Evolutionary conservation across 1,284 basidiomycete species (phyloP).

Genomic region (Leccinum fallax): DNA sequence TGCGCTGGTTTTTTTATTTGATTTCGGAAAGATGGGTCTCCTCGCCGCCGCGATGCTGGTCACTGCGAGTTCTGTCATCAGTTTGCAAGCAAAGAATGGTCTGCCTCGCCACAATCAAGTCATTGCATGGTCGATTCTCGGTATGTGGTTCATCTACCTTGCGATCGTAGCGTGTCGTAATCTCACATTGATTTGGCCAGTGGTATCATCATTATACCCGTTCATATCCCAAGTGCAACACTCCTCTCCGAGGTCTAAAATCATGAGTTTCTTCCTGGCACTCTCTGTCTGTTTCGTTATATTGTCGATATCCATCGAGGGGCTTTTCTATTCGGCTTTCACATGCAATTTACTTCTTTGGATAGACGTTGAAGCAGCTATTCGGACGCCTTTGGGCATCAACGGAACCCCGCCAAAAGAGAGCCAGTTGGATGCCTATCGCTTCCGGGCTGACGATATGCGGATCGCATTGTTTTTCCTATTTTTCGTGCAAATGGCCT

Average conservation of each 20-base stretch:
- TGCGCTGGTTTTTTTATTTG: neutral
- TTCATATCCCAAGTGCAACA: conserved; percentile 41
- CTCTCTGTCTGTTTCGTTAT: conserved; percentile 81
- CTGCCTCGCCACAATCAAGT: conserved; percentile 66
- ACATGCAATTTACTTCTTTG: conserved; percentile 66
- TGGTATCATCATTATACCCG: conserved; percentile 52
- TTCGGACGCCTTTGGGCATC: conserved; percentile 32
- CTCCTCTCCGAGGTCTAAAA: conserved; percentile 48
- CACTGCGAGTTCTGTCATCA: conserved; percentile 59
- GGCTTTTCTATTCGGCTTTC: conserved; percentile 78
- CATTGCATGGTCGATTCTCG: conserved; percentile 67
- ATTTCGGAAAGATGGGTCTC: conserved; percentile 38
- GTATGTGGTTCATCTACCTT: conserved; percentile 41
- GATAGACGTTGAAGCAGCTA: conserved; percentile 64
- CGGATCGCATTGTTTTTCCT: conserved; percentile 82
- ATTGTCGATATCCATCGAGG: conserved; percentile 83
- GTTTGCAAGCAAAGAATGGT: conserved; percentile 67
- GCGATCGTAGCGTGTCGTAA: neutral
- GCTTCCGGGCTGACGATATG: conserved; percentile 63
- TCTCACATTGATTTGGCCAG: conserved; percentile 40
- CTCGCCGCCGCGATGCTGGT: conserved; percentile 52
- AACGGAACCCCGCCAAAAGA: conserved; percentile 10
- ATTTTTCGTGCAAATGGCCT: conserved; percentile 86
- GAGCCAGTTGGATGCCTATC: conserved; percentile 35
- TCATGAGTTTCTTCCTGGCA: conserved; percentile 66